Conservation (phyloP, 2,329 filamentous ascomycete species). For the Aspergillus tanneri region DNA sequence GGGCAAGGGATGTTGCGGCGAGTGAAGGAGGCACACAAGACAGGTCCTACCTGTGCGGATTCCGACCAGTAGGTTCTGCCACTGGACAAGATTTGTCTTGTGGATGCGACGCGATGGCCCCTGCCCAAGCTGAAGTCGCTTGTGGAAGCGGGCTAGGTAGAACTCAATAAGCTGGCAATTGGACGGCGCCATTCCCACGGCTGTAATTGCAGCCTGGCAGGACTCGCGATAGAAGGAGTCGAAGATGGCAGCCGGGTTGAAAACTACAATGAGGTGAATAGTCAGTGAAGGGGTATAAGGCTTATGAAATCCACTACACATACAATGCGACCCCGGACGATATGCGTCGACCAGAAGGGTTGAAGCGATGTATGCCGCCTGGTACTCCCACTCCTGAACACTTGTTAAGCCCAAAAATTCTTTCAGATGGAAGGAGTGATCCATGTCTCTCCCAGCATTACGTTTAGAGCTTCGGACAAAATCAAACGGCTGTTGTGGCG, state of each 20-base stretch:
- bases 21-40: neutral
- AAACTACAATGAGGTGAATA: too few species aligned
- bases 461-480: neutral
- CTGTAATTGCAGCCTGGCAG: neutral
- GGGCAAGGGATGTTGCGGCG: neutral
- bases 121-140: neutral
- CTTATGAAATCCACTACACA: neutral
- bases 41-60: neutral
- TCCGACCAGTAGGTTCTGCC: neutral
- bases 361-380: neutral
- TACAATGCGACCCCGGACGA: neutral
- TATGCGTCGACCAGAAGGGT: slow-evolving; percentile 1
- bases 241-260: neutral
- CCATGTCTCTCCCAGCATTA: neutral
- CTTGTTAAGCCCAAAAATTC: neutral
- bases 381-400: neutral
- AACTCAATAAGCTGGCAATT: neutral
- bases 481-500: neutral
- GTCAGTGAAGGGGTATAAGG: neutral
- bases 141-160: neutral
- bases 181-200: neutral
- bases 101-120: neutral
- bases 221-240: neutral
- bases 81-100: neutral
- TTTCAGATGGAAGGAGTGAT: neutral